Evolutionary conservation across 2,329 filamentous ascomycete species (phyloP).

Genomic region (Xylaria arbuscula): DNA sequence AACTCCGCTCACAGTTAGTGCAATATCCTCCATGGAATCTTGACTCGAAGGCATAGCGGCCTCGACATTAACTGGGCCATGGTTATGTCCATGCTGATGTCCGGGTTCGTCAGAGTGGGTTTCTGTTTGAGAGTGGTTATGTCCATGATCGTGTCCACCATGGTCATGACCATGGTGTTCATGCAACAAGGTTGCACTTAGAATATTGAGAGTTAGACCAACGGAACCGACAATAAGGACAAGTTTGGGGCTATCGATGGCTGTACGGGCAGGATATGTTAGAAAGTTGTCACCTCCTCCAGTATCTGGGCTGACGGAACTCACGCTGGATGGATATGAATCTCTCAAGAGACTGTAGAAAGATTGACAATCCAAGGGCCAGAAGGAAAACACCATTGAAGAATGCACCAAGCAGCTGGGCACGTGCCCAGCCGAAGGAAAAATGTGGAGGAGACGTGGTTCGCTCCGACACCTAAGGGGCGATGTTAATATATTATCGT

Average conservation of each 20-base stretch:
- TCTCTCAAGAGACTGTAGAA: constrained; percentile 77
- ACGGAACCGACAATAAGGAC: constrained; percentile 76
- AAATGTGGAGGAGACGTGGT: constrained; percentile 67
- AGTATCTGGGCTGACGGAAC: constrained; percentile 36
- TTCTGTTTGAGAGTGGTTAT: constrained; percentile 47
- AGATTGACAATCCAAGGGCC: constrained; percentile 77
- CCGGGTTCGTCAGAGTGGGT: constrained; percentile 42
- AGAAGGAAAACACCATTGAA: constrained; percentile 83
- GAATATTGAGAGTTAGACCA: constrained; percentile 73
- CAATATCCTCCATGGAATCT: constrained; percentile 43
- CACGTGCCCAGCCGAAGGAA: constrained; percentile 81
- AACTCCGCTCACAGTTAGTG: constrained; percentile 43
- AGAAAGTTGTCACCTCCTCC: background rate
- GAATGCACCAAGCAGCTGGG: constrained; percentile 78
- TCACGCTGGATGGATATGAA: constrained; percentile 68
- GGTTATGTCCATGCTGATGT: constrained; percentile 42
- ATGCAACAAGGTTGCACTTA: constrained; percentile 74
- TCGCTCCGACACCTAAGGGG: constrained; percentile 65
- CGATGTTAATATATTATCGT: constrained; percentile 32
- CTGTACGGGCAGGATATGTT: constrained; percentile 53
- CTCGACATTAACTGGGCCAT: constrained; percentile 49
- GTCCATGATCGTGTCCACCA: constrained; percentile 52
- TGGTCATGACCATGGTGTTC: constrained; percentile 57
- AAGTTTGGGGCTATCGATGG: constrained; percentile 71
- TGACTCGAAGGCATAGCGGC: constrained; percentile 40